A percentile compares a stretch with the other conserved stretches of the same genome.
Conservation (phyloP, 2,329 filamentous ascomycete species). For the Fusarium tanahbumbuense region DNA sequence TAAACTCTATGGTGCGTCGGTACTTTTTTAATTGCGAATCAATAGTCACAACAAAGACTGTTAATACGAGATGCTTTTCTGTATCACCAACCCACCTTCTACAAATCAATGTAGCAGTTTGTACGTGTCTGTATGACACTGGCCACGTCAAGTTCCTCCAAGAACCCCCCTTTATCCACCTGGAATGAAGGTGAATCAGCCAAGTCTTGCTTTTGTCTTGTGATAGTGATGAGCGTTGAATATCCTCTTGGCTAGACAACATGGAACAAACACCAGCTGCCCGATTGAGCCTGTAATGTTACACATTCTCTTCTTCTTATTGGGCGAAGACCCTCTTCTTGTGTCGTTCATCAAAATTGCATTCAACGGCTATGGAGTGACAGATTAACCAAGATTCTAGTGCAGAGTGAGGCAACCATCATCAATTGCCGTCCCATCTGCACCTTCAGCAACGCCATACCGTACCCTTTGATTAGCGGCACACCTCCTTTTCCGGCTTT, state of each 20-base stretch:
- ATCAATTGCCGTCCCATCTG: slow-evolving; percentile 24
- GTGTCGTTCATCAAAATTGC: slow-evolving; percentile 17
- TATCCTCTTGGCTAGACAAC: slow-evolving; percentile 10
- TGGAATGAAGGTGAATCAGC: slow-evolving; percentile 30
- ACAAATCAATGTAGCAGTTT: not conserved
- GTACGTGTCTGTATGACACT: not conserved
- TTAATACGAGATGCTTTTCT: not conserved
- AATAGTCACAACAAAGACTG: not conserved
- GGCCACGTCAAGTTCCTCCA: not conserved
- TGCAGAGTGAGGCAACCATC: slow-evolving; percentile 10
- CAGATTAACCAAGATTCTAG: not conserved
- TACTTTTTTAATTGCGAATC: not conserved
- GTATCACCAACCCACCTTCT: not conserved
- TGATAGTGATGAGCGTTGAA: not conserved
- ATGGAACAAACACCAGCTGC: slow-evolving; percentile 19
- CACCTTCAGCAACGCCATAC: slow-evolving; percentile 13
- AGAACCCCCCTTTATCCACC: slow-evolving; percentile 6
- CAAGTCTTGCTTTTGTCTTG: not conserved
- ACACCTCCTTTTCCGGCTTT: slow-evolving; percentile 41
- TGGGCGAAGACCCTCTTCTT: not conserved
- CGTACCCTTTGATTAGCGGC: slow-evolving; percentile 30
- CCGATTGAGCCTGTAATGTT: slow-evolving; percentile 24
- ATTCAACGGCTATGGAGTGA: not conserved
- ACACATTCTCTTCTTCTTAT: slow-evolving; percentile 12
- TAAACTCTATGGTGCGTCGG: slow-evolving; percentile 11